Base-by-base conservation (phyloP, 1,284 basidiomycete genomes). In the Cutaneotrichosporon sp. region DNA sequence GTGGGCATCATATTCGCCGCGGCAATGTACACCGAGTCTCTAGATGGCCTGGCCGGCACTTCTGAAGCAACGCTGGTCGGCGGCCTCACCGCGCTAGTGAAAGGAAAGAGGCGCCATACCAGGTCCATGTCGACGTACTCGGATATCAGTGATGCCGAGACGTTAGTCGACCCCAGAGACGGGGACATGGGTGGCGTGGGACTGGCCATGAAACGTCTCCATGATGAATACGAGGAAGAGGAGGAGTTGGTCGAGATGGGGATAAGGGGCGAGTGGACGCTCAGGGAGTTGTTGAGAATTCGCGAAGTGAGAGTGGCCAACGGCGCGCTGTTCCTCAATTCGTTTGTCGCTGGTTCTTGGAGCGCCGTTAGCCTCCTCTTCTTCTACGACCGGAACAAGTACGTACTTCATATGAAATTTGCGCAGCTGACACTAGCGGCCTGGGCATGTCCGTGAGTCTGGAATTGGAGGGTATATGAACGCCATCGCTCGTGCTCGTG, bases 1-100 rank as follows among this genome's bases (percentile, higher is more conserved):
- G 47, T 80, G 10, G 83, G 82, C 9, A 75, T 83, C 30, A 32
- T 82, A 46, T 78, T 84, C 62, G 77, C 77, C 30, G 68, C 76
- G 6, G 72, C 82, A 42, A 79, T 82, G 63, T 73, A 72, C 58
- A 42, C 51, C n/a, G 76, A 78, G 64, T 73, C 75, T 4, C 62
- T 75, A 1, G 71, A 75, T 8, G 38, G 64, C 3, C 56, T 68
- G 4, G 47, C 47, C 18, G 58, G 47, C 47, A 26, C 34, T 4
- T 5, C 30, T 2, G 52, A 32, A 16, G 52, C 16, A 6, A 53
- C 26, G 9, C 30, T 31, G 7, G 18, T 21, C 22, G 38, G 18
- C 31, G 52, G 52, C 16, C 31, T 53, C 13, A 32, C 18, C 2
- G 31, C 32, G 6, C 31, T 53, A 13, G 31, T 36, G 18, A 26